Base-by-base conservation (phyloP, 1,284 basidiomycete species). In the Ustilago sp. region DNA sequence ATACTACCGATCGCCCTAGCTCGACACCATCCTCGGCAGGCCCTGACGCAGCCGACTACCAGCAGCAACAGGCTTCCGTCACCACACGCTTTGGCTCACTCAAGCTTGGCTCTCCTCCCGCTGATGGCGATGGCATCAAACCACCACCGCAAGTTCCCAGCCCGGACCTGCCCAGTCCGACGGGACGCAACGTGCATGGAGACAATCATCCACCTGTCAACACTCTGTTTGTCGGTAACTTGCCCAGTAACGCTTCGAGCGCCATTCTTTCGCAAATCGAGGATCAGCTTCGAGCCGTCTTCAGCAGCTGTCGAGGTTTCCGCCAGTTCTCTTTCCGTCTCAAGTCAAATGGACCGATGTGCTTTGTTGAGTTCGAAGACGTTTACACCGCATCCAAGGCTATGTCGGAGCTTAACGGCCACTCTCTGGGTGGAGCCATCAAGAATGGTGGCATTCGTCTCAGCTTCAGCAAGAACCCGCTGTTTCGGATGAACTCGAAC, bases 281-380 rank as follows among this genome's bases (percentile, higher is more conserved):
- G 87, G 93, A 94, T 63, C 91, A 90, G 53, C 88, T 99, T 17
- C 89, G 93, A 67, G 90, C 91, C 41, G 88, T 96, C 53, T 98
- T 99, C 86, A 89, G 90, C 47, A 89, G 89, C 41, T 91, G 91
- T 48, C 90, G 90, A 1, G 95, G 95, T 4, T 99, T 92, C 87
- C 92, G 94, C 65, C 93, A 95, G 82, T 90, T 99, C 79, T 95
- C 92, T 81, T 98, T 95, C 89, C 89, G 94, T 67, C 94, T 96
- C 85, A 99, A 99, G 89, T 93, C 90, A 84, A 95, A 95, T 79
- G 94, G 95, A 1, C 94, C 95, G 4, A 97, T 97, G 95, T 98
- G 95, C 87, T 97, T 98, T 67, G 79, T 86, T 50, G 86, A 96
- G 92, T 98, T 98, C 80, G 94, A 96, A 74, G 94, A 95, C 85